Base-by-base conservation (phyloP, 345 rosid species). In the Rhodamnia argentea region DNA sequence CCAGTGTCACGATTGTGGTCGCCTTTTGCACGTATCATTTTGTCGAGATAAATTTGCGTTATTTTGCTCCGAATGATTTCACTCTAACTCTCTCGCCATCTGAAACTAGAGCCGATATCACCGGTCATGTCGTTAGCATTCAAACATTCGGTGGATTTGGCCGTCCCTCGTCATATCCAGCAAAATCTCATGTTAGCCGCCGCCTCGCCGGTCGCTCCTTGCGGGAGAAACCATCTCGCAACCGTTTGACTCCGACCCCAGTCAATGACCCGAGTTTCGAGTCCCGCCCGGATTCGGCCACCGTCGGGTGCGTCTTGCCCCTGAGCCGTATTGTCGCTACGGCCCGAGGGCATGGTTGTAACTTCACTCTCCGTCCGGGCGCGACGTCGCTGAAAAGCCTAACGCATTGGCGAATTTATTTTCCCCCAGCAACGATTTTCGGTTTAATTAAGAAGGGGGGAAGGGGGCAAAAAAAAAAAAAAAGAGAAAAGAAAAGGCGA, bases 1-100 rank as follows among this genome's bases (percentile, higher is more conserved):
- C 22, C 40, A 29, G 7, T 27, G 10, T 2, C 5, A 27, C 0
- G 74, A 27, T 0, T 13, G 5, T 6, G 5, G 0, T 13, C 14
- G 10, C 18, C 13, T 7, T 42, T 47, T 9, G 11, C 51, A 8
- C 7, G 51, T 47, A 47, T 10, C 51, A 47, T 47, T 8, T 47
- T 10, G 10, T 9, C 10, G 22, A 62, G 42, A 29, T 3, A 16
- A 9, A 64, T 64, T 23, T 9, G 9, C 2, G 76, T 0, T 0
- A 22, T 32, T 10, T 64, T 16, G 44, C 23, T 64, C 42, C 3
- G 3, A 15, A 16, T 0, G 44, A 10, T 64, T 32, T 10, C 13
- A 0, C 12, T 0, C 24, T 16, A 32, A 64, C 32, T 64, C 22
- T 56, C 26, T 9, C 26, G 12, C 22, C 26, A 7, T 56, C 11